Conservation (phyloP, 2,329 filamentous ascomycete species). For the Achaetomium macrosporum region DNA sequence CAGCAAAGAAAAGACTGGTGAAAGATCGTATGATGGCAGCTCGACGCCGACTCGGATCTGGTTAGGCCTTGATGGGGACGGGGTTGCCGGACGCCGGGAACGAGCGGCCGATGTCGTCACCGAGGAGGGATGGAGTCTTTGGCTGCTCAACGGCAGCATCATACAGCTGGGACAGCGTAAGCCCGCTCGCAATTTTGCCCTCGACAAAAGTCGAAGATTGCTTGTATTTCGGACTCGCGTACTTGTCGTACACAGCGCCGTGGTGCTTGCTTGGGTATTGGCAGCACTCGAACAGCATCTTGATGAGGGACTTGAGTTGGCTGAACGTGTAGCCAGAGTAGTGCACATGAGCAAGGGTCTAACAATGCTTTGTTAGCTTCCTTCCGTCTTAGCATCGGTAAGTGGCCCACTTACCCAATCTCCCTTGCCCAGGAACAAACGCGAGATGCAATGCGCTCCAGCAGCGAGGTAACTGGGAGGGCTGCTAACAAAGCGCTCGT, state of each 20-base stretch:
- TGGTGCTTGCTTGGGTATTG: constrained; percentile 77
- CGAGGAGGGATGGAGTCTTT: constrained; percentile 3
- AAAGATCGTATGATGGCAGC: background rate
- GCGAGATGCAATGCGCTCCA: constrained; percentile 85
- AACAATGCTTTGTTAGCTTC: constrained; percentile 32
- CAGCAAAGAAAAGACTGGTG: constrained; percentile 5
- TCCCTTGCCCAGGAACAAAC: constrained; percentile 83
- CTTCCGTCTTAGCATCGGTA: constrained; percentile 2
- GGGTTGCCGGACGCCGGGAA: background rate
- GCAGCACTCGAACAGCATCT: constrained; percentile 81
- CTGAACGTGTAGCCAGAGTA: constrained; percentile 89
- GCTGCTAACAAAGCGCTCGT: constrained; percentile 90
- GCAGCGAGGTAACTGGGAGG: constrained; percentile 87
- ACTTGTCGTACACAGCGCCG: constrained; percentile 84
- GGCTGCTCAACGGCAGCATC: background rate
- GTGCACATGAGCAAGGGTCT: constrained; percentile 79
- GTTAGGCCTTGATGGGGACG: constrained; percentile 6
- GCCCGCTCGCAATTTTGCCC: constrained; percentile 60
- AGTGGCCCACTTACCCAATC: constrained; percentile 66
- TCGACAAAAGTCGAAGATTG: constrained; percentile 75
- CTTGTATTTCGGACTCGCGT: constrained; percentile 81
- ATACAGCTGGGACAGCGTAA: constrained; percentile 39
- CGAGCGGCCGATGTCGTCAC: background rate
- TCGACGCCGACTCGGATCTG: background rate
- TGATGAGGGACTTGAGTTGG: constrained; percentile 73